A percentile compares a stretch with the other conserved stretches of the same genome.
These are phyloP conservation scores for Lithohypha guttulata DNA, from an alignment of 2,329 filamentous ascomycete genomes.

Conservation along the genomic window DNA sequence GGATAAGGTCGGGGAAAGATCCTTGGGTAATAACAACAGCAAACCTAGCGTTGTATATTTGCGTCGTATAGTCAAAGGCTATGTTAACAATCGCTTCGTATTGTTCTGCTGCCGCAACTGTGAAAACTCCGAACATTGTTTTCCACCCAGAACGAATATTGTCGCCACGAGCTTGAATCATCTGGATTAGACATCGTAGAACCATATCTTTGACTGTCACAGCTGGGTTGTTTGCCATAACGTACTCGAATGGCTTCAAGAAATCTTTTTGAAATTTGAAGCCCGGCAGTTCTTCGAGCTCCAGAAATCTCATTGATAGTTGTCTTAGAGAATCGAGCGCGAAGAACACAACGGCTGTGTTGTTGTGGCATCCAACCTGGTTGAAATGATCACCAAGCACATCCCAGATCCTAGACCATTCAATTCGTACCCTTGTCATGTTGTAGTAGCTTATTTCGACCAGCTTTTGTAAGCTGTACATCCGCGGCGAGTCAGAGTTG, in stretches of 20 bases:
- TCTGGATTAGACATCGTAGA: conserved; percentile 88
- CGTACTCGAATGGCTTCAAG: conserved; percentile 93
- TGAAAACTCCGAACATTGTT: conserved; percentile 99
- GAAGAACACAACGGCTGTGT: conserved; percentile 95
- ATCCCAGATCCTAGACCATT: conserved; percentile 97
- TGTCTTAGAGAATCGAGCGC: conserved; percentile 91
- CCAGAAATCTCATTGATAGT: conserved; percentile 96
- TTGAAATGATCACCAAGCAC: conserved; percentile 98
- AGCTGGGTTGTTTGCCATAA: conserved; percentile 84
- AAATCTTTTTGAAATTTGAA: conserved; percentile 99
- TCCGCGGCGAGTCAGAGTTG: conserved; percentile 87
- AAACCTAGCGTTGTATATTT: conserved; percentile 91
- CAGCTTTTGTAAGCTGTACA: conserved; percentile 94
- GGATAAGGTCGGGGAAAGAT: conserved; percentile 89
- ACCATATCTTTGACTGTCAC: conserved; percentile 97
- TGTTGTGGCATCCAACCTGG: conserved; percentile 88
- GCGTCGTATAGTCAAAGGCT: conserved; percentile 90
- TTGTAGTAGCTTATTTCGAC: conserved; percentile 99
- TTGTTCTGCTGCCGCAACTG: conserved; percentile 82
- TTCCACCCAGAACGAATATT: conserved; percentile 98
- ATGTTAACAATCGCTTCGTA: conserved; percentile 94
- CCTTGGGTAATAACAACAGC: conserved; percentile 93
- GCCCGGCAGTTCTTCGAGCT: conserved; percentile 90
- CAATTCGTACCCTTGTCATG: conserved; percentile 95
- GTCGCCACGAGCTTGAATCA: conserved; percentile 94